phyloP scores from a whole-genome alignment of 208 protist genomes.

The Pavlovales sp. region DNA sequence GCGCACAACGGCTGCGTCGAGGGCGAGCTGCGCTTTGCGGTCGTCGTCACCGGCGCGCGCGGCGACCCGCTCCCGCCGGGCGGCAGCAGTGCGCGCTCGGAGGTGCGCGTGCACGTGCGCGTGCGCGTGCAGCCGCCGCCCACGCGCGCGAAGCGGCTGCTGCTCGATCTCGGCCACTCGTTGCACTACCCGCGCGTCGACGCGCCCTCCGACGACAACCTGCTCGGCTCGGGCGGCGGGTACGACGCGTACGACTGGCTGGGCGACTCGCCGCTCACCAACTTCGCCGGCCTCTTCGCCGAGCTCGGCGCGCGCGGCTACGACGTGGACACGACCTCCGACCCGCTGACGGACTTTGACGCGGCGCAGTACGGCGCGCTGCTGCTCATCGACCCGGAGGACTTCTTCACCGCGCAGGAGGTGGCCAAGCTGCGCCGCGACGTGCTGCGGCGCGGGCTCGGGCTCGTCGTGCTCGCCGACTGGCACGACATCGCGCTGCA shows the following conservation, averaged over 20 bases:
- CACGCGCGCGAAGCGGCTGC: conserved; percentile 70
- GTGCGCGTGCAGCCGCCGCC: conserved; percentile 66
- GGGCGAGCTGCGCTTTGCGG: not conserved
- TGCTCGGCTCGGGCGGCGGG: conserved; percentile 67
- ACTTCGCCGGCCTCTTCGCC: conserved; percentile 76
- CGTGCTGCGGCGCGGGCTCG: conserved; percentile 69
- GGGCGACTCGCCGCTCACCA: conserved; percentile 91
- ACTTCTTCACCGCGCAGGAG: conserved; percentile 71
- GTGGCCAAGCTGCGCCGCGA: conserved; percentile 63
- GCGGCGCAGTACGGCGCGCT: conserved; percentile 71
- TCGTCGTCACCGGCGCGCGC: too few relatives aligned
- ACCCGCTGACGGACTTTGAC: conserved; percentile 70
- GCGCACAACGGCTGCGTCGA: not conserved
- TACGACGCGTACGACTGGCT: conserved; percentile 79
- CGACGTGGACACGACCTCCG: conserved; percentile 68
- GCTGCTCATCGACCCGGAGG: conserved; percentile 80
- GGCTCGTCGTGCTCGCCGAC: conserved; percentile 78
- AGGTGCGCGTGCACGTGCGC: not conserved
- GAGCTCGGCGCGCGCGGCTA: conserved; percentile 65
- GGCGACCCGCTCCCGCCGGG: too few relatives aligned
- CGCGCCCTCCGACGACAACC: conserved; percentile 82
- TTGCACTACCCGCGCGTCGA: conserved; percentile 85
- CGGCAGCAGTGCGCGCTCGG: too few relatives aligned
- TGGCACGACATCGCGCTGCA: conserved; percentile 80
- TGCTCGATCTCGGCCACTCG: conserved; percentile 88